phyloP scores from a whole-genome alignment of 768 basidiomycete genomes.

The Lentinus tigrinus region DNA sequence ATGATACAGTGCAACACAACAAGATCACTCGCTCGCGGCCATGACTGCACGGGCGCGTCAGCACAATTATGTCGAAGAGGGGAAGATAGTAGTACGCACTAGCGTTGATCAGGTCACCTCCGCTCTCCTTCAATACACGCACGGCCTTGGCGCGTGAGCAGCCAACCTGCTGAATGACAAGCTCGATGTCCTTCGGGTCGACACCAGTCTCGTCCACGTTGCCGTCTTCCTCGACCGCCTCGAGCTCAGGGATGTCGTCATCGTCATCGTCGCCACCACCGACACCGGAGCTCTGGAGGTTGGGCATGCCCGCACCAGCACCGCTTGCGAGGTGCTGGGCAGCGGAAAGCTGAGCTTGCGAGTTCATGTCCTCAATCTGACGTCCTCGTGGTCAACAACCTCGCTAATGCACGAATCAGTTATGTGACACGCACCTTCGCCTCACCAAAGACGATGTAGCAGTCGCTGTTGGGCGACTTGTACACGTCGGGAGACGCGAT shows the following conservation, averaged over 20 bases:
- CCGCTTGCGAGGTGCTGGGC: conserved; percentile 74
- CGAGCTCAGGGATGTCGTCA: conserved; percentile 83
- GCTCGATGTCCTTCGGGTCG: conserved; percentile 92
- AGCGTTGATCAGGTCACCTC: conserved; percentile 94
- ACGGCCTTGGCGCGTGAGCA: conserved; percentile 93
- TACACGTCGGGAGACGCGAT: conserved; percentile 94
- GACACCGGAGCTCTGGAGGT: conserved; percentile 50
- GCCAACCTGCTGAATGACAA: conserved; percentile 88
- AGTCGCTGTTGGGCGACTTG: conserved; percentile 96
- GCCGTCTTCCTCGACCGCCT: conserved; percentile 79
- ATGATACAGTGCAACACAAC: conserved; percentile 31
- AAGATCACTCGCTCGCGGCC: conserved; percentile 80
- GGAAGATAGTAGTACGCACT: conserved; percentile 56
- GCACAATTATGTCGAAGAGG: background rate
- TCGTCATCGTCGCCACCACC: conserved; percentile 61
- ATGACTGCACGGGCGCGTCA: conserved; percentile 57
- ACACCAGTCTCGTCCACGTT: conserved; percentile 84
- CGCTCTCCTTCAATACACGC: conserved; percentile 84
- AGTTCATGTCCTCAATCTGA: conserved; percentile 87
- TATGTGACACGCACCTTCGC: conserved; percentile 60
- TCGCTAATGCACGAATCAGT: background rate
- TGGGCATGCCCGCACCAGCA: conserved; percentile 42
- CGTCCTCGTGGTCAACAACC: background rate
- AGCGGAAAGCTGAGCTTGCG: conserved; percentile 71
- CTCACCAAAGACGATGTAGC: conserved; percentile 99